A percentile compares a stretch with the other conserved stretches of the same genome.
Conservation (phyloP, 1,284 basidiomycete species). For the Melampsora larici-populina region DNA sequence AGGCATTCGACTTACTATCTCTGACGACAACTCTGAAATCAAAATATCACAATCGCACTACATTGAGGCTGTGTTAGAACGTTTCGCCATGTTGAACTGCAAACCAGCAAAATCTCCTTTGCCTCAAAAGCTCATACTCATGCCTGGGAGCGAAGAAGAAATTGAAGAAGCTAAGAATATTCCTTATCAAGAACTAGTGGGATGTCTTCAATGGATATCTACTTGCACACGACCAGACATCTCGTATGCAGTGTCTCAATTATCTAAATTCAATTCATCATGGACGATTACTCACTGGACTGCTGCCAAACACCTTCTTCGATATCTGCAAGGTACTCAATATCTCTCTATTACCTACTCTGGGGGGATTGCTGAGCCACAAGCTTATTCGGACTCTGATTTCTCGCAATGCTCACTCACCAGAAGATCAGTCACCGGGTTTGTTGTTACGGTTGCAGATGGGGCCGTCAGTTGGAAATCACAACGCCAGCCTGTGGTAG, state of each 20-base stretch:
- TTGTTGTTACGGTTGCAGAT: too few relatives aligned
- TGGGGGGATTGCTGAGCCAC: too few relatives aligned
- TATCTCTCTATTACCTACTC: not conserved
- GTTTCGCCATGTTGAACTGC: not conserved
- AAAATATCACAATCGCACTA: not conserved
- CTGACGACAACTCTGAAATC: not conserved
- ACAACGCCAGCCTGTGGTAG: too few relatives aligned
- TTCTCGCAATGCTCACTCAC: too few relatives aligned
- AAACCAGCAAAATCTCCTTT: not conserved
- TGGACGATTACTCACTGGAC: slow-evolving; percentile 8
- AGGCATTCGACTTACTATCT: not conserved
- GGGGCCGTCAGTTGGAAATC: too few relatives aligned
- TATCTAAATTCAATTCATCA: not conserved
- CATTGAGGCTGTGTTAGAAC: not conserved
- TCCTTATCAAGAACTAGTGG: not conserved
- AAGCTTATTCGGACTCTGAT: too few relatives aligned
- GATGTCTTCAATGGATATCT: too few relatives aligned
- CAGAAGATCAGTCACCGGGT: too few relatives aligned
- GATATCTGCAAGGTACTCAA: not conserved
- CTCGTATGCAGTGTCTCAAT: not conserved
- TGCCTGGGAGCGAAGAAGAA: not conserved
- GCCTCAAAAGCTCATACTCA: not conserved
- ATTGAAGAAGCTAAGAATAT: not conserved
- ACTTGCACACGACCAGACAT: not conserved
- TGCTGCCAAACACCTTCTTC: slow-evolving; percentile 42